Percentiles rank a stretch among this genome's conserved stretches.
Evolutionary conservation across 1,139 yeast species (phyloP).

Genomic region (Nakaseomyces delphensis): DNA sequence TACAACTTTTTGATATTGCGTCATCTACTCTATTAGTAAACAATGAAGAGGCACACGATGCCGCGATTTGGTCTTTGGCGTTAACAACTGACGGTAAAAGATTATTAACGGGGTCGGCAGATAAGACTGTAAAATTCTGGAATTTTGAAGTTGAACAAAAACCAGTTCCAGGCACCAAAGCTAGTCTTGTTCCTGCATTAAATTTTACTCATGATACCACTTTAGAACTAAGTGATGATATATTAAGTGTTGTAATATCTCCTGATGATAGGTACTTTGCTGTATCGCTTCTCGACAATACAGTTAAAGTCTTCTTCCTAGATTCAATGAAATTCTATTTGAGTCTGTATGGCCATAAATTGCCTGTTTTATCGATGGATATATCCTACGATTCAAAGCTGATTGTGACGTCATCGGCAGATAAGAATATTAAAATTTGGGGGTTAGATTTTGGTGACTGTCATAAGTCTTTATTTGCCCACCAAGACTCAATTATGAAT

Average conservation of each 20-base stretch:
- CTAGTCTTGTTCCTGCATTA: conserved; percentile 44
- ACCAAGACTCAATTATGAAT: conserved; percentile 88
- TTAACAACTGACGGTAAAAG: conserved; percentile 78
- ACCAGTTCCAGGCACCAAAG: conserved; percentile 55
- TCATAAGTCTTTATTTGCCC: conserved; percentile 92
- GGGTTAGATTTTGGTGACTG: conserved; percentile 98
- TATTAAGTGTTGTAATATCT: conserved; percentile 70
- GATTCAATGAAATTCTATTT: conserved; percentile 82
- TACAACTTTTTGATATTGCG: conserved; percentile 81
- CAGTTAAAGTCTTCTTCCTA: conserved; percentile 84
- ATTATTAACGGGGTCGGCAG: conserved; percentile 89
- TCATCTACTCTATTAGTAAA: conserved; percentile 63
- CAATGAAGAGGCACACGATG: conserved; percentile 70
- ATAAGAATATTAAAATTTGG: conserved; percentile 95
- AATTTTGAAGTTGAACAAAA: conserved; percentile 61
- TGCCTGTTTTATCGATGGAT: conserved; percentile 86
- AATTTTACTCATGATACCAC: conserved; percentile 67
- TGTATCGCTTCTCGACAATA: conserved; percentile 78
- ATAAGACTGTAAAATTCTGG: conserved; percentile 86
- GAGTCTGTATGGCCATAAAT: conserved; percentile 88
- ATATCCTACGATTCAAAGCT: conserved; percentile 81
- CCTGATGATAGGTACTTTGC: conserved; percentile 75
- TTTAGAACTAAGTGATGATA: conserved; percentile 77
- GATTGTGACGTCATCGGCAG: conserved; percentile 89
- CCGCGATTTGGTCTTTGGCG: conserved; percentile 89